Evolutionary conservation across 306 rosid genomes (phyloP), one percentile per base, ranked within the genome.

Genomic region (Pyrus betulifolia): DNA sequence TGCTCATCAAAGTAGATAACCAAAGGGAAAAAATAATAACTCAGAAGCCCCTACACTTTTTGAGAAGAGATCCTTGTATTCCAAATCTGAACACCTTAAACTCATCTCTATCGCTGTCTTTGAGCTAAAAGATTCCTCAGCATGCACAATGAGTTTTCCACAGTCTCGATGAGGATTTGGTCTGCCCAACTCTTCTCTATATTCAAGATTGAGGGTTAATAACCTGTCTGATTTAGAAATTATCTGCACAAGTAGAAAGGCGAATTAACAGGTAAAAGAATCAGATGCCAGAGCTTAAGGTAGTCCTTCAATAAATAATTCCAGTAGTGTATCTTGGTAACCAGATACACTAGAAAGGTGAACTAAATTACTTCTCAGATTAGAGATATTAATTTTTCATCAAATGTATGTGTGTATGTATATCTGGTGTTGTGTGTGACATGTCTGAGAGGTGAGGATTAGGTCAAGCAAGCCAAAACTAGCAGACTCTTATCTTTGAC

Each of bases 11-110:
- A 70, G 69, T 51, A 69, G 80, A 64, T 40, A 79, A 77, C 35
- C 64, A 65, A 72, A 81, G 35, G 46, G 21, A 72, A 70, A 73
- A 40, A 45, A 49, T 68, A 73, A 67, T 69, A 76, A 70, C 21
- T 55, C 30, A 31, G 31, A 46, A 62, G 65, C 33, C 83, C 98
- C 67, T 96, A 96, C 99, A 84, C 93, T 96, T 91, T 74, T 91
- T 40, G 97, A 96, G 88, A 96, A 96, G 67, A 93, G 96, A 87
- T 96, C 99, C 92, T 85, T 92, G 83, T 83, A 78, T 85, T 91
- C 98, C 96, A 96, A 91, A 82, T 96, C 93, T 55, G 87, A 82
- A 88, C 99, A 91, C 86, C 89, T 88, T 67, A 96, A 85, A 77
- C 82, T 84, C 86, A 96, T 82, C 85, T 92, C 98, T 33, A 85